These are phyloP conservation scores for Oxyria digyna DNA, from an alignment of 148 eudicot genomes.

Conservation along the genomic window DNA sequence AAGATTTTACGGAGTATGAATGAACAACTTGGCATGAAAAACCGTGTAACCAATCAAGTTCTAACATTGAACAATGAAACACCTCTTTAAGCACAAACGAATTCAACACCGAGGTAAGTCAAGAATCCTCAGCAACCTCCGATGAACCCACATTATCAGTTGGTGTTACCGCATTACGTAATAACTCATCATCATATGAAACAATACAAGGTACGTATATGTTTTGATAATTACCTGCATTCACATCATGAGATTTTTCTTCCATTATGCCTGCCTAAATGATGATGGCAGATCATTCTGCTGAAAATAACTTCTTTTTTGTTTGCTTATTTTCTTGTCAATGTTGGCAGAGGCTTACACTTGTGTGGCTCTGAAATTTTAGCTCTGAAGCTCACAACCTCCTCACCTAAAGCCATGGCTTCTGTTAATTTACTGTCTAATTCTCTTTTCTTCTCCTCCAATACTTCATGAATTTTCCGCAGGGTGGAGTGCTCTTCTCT, in stretches of 20 bases:
- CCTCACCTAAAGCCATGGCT: neutral
- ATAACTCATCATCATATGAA: slow-evolving; percentile 60
- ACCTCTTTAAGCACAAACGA: too few species aligned
- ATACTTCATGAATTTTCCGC: slow-evolving; percentile 20
- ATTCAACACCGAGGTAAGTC: too few species aligned
- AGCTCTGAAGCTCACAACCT: neutral
- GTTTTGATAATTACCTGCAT: neutral
- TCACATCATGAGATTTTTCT: too few species aligned
- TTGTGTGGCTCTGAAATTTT: slow-evolving; percentile 24
- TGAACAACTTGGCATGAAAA: too few species aligned
- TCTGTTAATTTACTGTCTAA: neutral
- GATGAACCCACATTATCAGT: too few species aligned
- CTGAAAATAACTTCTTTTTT: neutral
- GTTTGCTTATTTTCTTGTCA: slow-evolving; percentile 6
- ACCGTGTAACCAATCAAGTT: too few species aligned
- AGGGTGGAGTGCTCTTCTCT: slow-evolving; percentile 29
- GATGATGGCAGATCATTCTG: neutral
- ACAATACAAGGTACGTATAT: slow-evolving; percentile 47
- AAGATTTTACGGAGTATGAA: too few species aligned
- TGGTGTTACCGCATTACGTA: slow-evolving; percentile 69
- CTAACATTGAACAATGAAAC: too few species aligned
- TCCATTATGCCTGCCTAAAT: too few species aligned
- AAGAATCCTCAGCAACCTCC: too few species aligned
- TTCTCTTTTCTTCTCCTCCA: slow-evolving; percentile 4
- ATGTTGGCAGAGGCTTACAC: slow-evolving; percentile 48